Evolutionary conservation across 2,329 filamentous ascomycete species (phyloP), one percentile per base, ranked within the genome.

Genomic region (Chrysoporthe cubensis): DNA sequence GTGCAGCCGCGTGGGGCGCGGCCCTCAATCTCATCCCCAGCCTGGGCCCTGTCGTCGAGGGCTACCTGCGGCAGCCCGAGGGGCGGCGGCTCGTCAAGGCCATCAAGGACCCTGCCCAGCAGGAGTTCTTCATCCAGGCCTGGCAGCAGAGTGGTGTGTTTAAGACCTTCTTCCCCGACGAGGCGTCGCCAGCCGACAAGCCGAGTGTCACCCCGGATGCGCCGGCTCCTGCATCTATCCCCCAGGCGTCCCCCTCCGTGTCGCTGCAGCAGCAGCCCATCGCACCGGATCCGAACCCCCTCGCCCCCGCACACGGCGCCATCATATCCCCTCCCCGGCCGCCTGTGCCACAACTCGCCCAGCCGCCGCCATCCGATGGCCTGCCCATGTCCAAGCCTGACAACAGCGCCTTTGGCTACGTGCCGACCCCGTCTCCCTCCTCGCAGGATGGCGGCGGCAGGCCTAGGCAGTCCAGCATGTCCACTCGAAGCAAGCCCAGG

Each of bases 71-170:
- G 8, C 75, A 75, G 43, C 73, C 73, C 26, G 71, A 75, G 59
- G 77, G 77, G 42, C 73, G 72, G 32, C 70, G 71, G 32, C 70
- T 79, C 40, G 71, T 76, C 60, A 68, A 72, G 34, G 76, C 77
- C 37, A 76, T 80, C 68, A 77, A 75, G 63, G 77, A 80, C 61
- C 73, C 77, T 3, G 72, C 73, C 66, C 77, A 79, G 66, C 78
- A 80, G 63, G 78, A 80, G 37, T 75, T 74, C 26, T 73, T 78
- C 58, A 79, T 80, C 61, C 73, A 72, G 66, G 72, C 70, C 37
- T 79, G 78, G 78, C 78, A 79, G 71, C 74, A 77, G 66, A 78
- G 76, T 68, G 72, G 73, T 34, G 77, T 79, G 2, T 78, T 78
- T 71, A 73, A 71, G 57, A 73, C 76, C 9, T 78, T 79, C 63